Conservation (phyloP, 1,284 basidiomycete genomes). For the Tilletia indica region DNA sequence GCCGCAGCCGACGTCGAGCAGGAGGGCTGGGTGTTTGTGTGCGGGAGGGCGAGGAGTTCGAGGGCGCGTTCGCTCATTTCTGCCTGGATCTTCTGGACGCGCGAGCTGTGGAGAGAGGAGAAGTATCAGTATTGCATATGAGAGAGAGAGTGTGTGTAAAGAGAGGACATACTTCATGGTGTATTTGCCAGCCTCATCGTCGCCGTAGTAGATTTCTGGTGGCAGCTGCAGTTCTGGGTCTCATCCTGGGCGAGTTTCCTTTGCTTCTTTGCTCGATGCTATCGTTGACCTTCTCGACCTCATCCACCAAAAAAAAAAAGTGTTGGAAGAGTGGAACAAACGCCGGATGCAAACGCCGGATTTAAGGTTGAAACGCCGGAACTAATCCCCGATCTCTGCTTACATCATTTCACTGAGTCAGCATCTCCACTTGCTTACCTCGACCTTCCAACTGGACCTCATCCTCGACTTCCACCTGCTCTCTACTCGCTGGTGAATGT, state of each 20-base stretch:
- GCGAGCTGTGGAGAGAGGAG: conserved; percentile 58
- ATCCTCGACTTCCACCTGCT: no score
- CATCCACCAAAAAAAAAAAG: neutral
- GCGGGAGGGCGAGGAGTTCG: conserved; percentile 79
- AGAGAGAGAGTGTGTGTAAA: neutral
- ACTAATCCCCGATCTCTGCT: no score
- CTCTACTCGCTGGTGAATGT: no score
- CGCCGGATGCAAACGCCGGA: neutral
- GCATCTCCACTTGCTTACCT: no score
- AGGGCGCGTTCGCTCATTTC: conserved; percentile 96
- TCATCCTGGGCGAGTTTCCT: conserved; percentile 68
- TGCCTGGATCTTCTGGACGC: conserved; percentile 93
- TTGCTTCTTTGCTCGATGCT: neutral
- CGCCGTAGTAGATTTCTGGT: conserved; percentile 97
- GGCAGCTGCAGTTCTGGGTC: conserved; percentile 95
- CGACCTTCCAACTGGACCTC: no score
- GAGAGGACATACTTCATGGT: conserved; percentile 74
- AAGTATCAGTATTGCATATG: neutral
- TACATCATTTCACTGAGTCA: no score
- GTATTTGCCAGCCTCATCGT: conserved; percentile 92
- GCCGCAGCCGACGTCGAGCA: conserved; percentile 96
- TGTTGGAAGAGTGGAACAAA: neutral
- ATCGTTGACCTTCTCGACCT: neutral
- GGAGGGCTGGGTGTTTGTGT: conserved; percentile 56
- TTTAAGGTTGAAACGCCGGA: neutral